A percentile compares a stretch with the other conserved stretches of the same genome.
Evolutionary conservation across 805 yeast genomes (phyloP).

Genomic region (Ogataea allantospora): DNA sequence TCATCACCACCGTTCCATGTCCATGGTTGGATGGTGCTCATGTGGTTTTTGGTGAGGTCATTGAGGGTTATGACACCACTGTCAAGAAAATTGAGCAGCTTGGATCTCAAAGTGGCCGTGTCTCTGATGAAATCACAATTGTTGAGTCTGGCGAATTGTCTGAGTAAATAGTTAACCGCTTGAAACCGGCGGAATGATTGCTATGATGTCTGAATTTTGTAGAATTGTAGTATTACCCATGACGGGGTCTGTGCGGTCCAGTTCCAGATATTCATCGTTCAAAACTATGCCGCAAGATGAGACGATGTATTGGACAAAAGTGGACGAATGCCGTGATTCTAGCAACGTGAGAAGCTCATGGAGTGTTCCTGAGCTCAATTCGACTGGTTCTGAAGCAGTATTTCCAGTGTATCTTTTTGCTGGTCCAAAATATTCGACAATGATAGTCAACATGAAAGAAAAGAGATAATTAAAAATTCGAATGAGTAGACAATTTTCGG

Average conservation of each 20-base stretch:
- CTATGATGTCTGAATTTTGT: slow-evolving; percentile 22
- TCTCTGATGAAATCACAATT: slow-evolving; percentile 47
- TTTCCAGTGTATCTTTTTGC: slow-evolving; percentile 29
- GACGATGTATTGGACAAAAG: slow-evolving; percentile 24
- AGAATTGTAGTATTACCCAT: slow-evolving; percentile 14
- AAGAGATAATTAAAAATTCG: neutral
- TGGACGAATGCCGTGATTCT: slow-evolving; percentile 13
- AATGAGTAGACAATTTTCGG: neutral
- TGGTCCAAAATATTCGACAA: slow-evolving; percentile 33
- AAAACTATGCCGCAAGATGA: slow-evolving; percentile 29
- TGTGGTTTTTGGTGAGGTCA: slow-evolving; percentile 92
- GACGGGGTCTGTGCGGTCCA: slow-evolving; percentile 13
- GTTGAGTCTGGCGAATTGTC: slow-evolving; percentile 58
- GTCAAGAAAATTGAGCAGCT: slow-evolving; percentile 79
- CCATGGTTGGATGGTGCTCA: slow-evolving; percentile 94
- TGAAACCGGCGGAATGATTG: slow-evolving; percentile 34
- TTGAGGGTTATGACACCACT: slow-evolving; percentile 78
- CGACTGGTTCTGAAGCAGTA: slow-evolving; percentile 14
- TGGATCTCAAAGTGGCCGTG: slow-evolving; percentile 49
- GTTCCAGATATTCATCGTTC: slow-evolving; percentile 28
- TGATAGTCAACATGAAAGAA: slow-evolving; percentile 13
- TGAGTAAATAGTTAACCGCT: slow-evolving; percentile 28
- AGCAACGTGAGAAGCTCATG: slow-evolving; percentile 7
- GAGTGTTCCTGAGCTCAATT: slow-evolving; percentile 7
- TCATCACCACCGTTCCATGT: slow-evolving; percentile 85